phyloP scores from a whole-genome alignment of 1,284 basidiomycete species.

The Leucoagaricus sp. region DNA sequence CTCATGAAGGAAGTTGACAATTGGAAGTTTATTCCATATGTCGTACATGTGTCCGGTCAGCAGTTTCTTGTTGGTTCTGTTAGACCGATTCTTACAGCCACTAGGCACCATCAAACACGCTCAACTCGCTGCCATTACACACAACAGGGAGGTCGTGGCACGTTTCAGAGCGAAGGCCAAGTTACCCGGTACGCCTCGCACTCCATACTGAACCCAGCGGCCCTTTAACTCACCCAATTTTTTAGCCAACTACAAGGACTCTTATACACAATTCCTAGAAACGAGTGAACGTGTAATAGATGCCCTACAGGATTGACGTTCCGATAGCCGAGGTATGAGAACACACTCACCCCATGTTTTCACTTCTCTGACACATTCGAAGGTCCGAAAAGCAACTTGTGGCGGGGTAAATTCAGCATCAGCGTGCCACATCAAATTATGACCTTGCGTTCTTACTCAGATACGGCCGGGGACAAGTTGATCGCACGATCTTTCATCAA shows the following conservation, averaged over 20 bases:
- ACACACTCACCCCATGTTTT: neutral
- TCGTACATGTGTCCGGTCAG: conserved; percentile 75
- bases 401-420: neutral
- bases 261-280: conserved; percentile 57
- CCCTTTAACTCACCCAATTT: neutral
- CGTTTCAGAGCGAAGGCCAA: conserved; percentile 56
- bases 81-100: neutral
- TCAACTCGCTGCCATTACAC: conserved; percentile 70
- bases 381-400: neutral
- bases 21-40: conserved; percentile 59
- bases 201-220: neutral
- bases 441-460: too few relatives aligned
- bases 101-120: conserved; percentile 79
- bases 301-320: conserved; percentile 57
- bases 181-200: conserved; percentile 42
- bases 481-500: too few relatives aligned
- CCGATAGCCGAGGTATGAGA: neutral
- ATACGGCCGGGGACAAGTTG: too few relatives aligned
- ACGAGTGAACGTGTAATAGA: conserved; percentile 62
- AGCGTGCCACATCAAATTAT: neutral
- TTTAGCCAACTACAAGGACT: conserved; percentile 54
- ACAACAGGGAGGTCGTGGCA: conserved; percentile 70
- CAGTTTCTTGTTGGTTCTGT: neutral
- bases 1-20: conserved; percentile 63
- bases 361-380: neutral